Evolutionary conservation across 2,329 filamentous ascomycete species (phyloP).

Genomic region (Scedosporium boydii): DNA sequence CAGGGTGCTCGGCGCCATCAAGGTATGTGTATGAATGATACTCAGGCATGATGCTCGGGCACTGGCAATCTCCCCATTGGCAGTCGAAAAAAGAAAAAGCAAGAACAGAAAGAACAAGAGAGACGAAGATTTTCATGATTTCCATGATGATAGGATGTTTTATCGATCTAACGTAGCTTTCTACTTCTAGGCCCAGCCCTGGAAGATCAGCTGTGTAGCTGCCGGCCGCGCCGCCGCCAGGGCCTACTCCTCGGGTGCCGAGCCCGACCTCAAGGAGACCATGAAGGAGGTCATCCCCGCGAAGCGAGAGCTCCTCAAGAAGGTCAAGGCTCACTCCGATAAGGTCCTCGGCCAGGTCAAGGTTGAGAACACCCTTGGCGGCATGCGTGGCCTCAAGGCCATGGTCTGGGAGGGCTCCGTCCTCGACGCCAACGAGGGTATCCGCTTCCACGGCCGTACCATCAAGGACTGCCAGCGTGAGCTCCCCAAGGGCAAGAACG

Average conservation of each 20-base stretch:
- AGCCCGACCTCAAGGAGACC: constrained; percentile 83
- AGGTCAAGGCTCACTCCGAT: constrained; percentile 76
- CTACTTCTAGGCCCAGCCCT: constrained; percentile 14
- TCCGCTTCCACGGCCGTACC: constrained; percentile 93
- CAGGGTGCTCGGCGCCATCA: constrained; percentile 53
- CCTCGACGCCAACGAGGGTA: constrained; percentile 91
- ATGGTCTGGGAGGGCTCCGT: constrained; percentile 99
- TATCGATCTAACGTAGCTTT: constrained; percentile 1
- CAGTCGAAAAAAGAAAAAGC: too few relatives aligned
- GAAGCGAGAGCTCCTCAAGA: constrained; percentile 87
- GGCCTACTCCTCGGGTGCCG: constrained; percentile 63
- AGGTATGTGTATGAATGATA: constrained; percentile 36
- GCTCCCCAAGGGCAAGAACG: constrained; percentile 82
- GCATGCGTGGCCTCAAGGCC: constrained; percentile 94
- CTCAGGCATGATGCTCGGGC: background rate
- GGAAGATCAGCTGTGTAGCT: constrained; percentile 19
- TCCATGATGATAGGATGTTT: too few relatives aligned
- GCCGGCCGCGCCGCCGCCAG: constrained; percentile 26
- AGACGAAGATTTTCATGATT: too few relatives aligned
- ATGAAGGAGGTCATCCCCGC: constrained; percentile 78
- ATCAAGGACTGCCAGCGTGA: constrained; percentile 96
- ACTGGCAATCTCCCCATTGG: background rate
- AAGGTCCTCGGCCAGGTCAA: constrained; percentile 88
- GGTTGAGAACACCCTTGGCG: constrained; percentile 86
- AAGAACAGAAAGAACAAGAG: too few relatives aligned